A percentile compares a stretch with the other conserved stretches of the same genome.
Conservation (phyloP, 2,329 filamentous ascomycete genomes). For the Pseudocercospora macadamiae region DNA sequence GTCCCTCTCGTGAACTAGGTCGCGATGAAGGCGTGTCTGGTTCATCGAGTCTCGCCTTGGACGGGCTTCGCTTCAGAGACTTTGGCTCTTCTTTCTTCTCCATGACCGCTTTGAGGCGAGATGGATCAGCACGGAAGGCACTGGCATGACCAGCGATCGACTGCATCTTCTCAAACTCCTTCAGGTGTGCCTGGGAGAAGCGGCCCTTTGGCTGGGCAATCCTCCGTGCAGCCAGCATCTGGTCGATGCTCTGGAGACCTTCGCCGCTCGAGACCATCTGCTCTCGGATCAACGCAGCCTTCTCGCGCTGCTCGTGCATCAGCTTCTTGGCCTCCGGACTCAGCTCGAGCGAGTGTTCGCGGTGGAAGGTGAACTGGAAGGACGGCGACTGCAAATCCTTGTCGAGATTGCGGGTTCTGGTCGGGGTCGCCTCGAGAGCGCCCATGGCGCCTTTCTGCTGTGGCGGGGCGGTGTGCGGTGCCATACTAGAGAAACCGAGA, state of each 20-base stretch:
- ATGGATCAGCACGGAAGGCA: conserved; percentile 60
- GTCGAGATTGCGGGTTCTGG: conserved; percentile 43
- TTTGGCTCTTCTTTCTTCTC: conserved; percentile 32
- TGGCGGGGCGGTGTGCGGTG: conserved; percentile 55
- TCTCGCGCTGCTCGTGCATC: conserved; percentile 69
- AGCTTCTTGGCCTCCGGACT: conserved; percentile 64
- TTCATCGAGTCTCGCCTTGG: conserved; percentile 66
- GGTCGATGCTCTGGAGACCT: conserved; percentile 47
- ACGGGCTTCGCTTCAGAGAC: conserved; percentile 58
- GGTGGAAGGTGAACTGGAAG: conserved; percentile 68
- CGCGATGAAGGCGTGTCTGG: conserved; percentile 19
- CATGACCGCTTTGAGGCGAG: conserved; percentile 9
- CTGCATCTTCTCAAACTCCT: conserved; percentile 96
- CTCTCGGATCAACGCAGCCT: conserved; percentile 71
- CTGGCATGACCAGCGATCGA: conserved; percentile 88
- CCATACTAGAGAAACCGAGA: conserved; percentile 80
- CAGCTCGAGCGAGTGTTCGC: conserved; percentile 58
- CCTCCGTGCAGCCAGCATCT: conserved; percentile 58
- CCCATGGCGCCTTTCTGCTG: conserved; percentile 47
- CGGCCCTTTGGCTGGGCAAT: conserved; percentile 81
- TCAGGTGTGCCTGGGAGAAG: conserved; percentile 83
- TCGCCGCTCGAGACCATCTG: conserved; percentile 67
- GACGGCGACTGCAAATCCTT: conserved; percentile 55
- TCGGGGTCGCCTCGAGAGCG: conserved; percentile 63
- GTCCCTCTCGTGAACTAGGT: conserved; percentile 20